Evolutionary conservation across 2,329 filamentous ascomycete genomes (phyloP).

Genomic region (Scedosporium minutisporum): DNA sequence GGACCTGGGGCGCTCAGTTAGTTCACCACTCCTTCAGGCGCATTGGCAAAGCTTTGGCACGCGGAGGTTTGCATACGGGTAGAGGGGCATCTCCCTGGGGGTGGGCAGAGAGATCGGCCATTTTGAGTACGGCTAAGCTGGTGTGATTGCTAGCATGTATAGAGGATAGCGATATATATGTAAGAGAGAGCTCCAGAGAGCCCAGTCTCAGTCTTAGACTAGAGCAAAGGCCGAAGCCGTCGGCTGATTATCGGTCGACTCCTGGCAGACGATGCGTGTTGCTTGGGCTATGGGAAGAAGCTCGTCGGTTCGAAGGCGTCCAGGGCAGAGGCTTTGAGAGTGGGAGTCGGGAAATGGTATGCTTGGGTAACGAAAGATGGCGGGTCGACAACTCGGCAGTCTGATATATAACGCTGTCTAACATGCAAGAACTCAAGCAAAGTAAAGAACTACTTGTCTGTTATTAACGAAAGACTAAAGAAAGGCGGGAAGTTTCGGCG

Average conservation of each 20-base stretch:
- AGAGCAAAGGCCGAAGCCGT: neutral
- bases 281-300: neutral
- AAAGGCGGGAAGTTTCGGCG: neutral
- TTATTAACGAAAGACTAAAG: neutral
- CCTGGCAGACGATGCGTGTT: neutral
- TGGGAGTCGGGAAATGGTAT: neutral
- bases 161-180: neutral
- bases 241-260: neutral
- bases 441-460: neutral
- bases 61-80: constrained; percentile 4
- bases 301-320: neutral
- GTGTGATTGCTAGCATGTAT: neutral
- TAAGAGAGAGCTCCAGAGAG: neutral
- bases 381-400: neutral
- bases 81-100: constrained; percentile 6
- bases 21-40: neutral
- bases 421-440: neutral
- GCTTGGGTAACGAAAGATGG: neutral
- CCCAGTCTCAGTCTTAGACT: neutral
- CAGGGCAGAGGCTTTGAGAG: neutral
- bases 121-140: neutral
- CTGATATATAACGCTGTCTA: neutral
- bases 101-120: constrained; percentile 5
- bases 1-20: constrained; percentile 13
- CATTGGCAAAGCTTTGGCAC: neutral